Conservation (phyloP, 306 rosid species). For the Luffa acutangula region DNA sequence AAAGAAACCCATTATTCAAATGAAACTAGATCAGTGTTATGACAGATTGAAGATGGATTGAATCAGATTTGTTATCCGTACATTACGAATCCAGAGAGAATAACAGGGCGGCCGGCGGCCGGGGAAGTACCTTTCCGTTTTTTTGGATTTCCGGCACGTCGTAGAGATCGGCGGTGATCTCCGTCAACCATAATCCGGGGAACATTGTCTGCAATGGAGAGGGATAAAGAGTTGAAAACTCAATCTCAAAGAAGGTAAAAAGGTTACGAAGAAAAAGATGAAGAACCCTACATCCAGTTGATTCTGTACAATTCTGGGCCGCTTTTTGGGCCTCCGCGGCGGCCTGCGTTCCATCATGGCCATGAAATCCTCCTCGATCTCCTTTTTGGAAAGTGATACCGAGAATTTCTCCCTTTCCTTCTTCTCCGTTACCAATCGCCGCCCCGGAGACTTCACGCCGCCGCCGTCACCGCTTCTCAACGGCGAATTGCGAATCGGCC, state of each 20-base stretch:
- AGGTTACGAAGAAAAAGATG: background rate
- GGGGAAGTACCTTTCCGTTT: conserved; percentile 39
- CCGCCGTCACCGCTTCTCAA: conserved; percentile 30
- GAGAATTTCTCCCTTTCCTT: conserved; percentile 36
- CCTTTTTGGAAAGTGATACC: conserved; percentile 38
- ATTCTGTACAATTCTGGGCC: conserved; percentile 47
- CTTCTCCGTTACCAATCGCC: conserved; percentile 30
- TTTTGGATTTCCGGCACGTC: conserved; percentile 49
- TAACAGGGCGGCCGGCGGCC: background rate
- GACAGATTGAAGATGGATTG: background rate
- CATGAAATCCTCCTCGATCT: conserved; percentile 69
- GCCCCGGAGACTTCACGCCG: conserved; percentile 33
- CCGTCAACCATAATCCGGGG: conserved; percentile 72
- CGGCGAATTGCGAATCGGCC: conserved; percentile 27
- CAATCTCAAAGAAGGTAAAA: background rate
- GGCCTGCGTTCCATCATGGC: conserved; percentile 45
- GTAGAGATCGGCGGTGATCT: conserved; percentile 55
- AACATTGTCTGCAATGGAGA: conserved; percentile 31
- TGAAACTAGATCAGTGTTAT: background rate
- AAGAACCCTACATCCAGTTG: conserved; percentile 46
- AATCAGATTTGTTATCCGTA: background rate
- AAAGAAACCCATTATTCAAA: background rate
- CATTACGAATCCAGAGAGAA: background rate
- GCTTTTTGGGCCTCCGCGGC: conserved; percentile 54
- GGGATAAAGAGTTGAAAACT: background rate